phyloP scores from a whole-genome alignment of 2,329 filamentous ascomycete genomes.

The Colletotrichum horii region DNA sequence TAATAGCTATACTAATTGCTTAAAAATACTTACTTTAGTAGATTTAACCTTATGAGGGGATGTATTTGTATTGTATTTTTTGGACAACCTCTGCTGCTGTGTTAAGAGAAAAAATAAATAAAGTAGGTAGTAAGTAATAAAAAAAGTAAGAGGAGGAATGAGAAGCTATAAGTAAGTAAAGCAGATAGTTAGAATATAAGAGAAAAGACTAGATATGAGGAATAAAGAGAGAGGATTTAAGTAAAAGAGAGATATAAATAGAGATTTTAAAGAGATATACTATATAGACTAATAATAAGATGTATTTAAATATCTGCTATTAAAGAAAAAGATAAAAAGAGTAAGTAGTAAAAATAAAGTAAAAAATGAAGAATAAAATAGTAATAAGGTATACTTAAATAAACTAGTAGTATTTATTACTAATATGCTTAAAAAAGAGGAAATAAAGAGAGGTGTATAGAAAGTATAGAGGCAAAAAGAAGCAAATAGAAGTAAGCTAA shows the following conservation, averaged over 20 bases:
- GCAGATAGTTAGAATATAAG: not conserved
- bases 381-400: not conserved
- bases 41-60: too few species aligned
- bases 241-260: not conserved
- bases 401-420: not conserved
- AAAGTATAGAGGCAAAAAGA: not conserved
- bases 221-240: not conserved
- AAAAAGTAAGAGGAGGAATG: not conserved
- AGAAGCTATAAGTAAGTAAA: not conserved
- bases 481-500: not conserved
- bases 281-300: not conserved
- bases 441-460: not conserved
- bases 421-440: not conserved
- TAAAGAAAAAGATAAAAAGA: not conserved
- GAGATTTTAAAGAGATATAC: not conserved
- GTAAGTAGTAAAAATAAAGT: not conserved
- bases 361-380: not conserved
- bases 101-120: not conserved
- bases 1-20: too few species aligned
- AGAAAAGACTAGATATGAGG: not conserved
- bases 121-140: not conserved
- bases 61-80: too few species aligned
- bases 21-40: too few species aligned
- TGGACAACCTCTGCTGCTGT: too few species aligned
- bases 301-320: not conserved